These are phyloP conservation scores for Lasiosphaeria hispida DNA, from an alignment of 495 filamentous ascomycete genomes.

Conservation along the genomic window DNA sequence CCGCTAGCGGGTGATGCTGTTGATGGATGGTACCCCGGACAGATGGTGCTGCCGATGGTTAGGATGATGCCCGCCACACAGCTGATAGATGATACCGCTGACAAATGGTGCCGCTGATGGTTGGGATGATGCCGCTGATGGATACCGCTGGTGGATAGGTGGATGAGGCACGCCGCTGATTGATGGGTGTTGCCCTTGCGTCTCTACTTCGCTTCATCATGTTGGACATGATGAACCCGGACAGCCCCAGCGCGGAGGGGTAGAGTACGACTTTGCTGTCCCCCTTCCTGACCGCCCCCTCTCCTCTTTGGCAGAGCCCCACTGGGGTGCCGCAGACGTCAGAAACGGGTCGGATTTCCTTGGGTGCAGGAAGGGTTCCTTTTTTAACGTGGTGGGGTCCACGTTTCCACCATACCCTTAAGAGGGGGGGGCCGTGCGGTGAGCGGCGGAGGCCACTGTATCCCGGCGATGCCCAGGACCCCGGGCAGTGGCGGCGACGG, in stretches of 20 bases:
- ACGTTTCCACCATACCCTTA: not conserved
- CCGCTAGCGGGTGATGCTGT: too few species aligned
- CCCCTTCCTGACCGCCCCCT: conserved; percentile 1
- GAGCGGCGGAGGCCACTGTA: not conserved
- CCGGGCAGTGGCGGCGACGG: not conserved
- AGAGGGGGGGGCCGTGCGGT: not conserved
- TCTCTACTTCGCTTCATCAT: conserved; percentile 8
- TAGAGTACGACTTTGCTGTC: conserved; percentile 14
- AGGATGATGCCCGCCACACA: too few species aligned
- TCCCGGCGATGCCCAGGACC: not conserved
- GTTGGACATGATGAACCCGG: conserved; percentile 2
- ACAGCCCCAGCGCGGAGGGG: conserved; percentile 9
- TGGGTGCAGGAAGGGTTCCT: not conserved
- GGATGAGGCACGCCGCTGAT: not conserved
- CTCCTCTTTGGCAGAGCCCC: conserved; percentile 7
- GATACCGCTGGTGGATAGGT: too few species aligned
- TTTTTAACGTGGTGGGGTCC: not conserved
- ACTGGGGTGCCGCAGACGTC: conserved; percentile 3
- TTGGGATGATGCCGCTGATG: too few species aligned
- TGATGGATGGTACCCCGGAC: too few species aligned
- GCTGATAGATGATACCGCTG: too few species aligned
- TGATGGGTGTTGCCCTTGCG: not conserved
- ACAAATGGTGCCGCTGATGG: too few species aligned
- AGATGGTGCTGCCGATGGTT: too few species aligned
- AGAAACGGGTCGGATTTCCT: conserved; percentile 8